Evolutionary conservation across 345 rosid species (phyloP).

Genomic region (Stellera chamaejasme): DNA sequence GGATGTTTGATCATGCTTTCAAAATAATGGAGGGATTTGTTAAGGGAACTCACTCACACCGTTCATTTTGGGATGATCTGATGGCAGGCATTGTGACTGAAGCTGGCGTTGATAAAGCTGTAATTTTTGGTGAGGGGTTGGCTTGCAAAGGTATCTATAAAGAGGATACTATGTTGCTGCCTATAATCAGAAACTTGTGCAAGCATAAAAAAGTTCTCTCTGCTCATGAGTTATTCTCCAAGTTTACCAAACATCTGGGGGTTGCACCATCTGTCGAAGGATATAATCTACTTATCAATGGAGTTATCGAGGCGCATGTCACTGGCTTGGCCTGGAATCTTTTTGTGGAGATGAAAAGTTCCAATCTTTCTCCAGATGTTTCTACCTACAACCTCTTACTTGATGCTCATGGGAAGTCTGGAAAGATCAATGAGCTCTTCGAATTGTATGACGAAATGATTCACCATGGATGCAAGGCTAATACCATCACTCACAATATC

Average conservation of each 20-base stretch:
- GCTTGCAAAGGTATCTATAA: constrained; percentile 33
- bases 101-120: constrained; percentile 49
- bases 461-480: constrained; percentile 45
- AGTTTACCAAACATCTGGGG: constrained; percentile 54
- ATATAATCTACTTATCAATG: constrained; percentile 55
- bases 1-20: constrained; percentile 52
- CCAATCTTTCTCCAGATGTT: constrained; percentile 52
- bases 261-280: constrained; percentile 33
- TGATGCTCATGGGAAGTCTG: constrained; percentile 57
- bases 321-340: constrained; percentile 39
- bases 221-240: constrained; percentile 43
- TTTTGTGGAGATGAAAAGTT: constrained; percentile 50
- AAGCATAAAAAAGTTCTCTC: constrained; percentile 42
- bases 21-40: constrained; percentile 52
- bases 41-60: constrained; percentile 17
- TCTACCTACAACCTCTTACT: constrained; percentile 70
- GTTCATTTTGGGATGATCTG: constrained; percentile 64
- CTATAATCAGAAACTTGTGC: constrained; percentile 52
- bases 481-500: constrained; percentile 69
- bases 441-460: constrained; percentile 56
- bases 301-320: constrained; percentile 44
- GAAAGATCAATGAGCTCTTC: constrained; percentile 44
- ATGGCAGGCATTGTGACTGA: constrained; percentile 56
- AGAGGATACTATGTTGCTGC: constrained; percentile 56
- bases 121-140: constrained; percentile 57